Conservation (phyloP, 108 stramenopile species). For the Nannochloropsis oceanica region DNA sequence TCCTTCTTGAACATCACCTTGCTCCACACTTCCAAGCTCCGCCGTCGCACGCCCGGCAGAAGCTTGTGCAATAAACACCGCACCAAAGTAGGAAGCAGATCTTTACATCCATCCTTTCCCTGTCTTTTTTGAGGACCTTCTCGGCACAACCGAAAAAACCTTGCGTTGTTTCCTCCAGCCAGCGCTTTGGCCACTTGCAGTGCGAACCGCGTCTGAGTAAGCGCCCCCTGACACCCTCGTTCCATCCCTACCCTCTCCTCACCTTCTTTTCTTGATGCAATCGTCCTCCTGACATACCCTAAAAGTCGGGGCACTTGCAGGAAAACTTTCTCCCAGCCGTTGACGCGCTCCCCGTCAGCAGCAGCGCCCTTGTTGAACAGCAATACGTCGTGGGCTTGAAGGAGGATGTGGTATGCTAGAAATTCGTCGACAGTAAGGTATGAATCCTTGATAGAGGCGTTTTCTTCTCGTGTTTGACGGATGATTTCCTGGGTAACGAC, state of each 20-base stretch:
- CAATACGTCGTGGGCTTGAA: neutral
- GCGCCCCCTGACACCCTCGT: neutral
- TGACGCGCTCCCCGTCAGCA: neutral
- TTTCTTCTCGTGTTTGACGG: no score
- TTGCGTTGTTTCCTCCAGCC: neutral
- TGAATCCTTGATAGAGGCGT: no score
- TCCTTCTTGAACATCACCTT: neutral
- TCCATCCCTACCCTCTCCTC: no score
- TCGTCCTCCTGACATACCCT: no score
- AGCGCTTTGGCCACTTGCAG: neutral
- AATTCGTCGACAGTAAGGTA: neutral
- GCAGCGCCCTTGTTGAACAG: no score
- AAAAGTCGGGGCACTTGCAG: neutral
- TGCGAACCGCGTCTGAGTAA: neutral
- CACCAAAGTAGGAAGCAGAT: neutral
- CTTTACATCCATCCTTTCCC: neutral
- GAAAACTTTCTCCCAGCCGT: neutral
- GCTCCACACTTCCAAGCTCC: neutral
- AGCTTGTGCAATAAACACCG: neutral
- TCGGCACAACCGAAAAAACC: neutral
- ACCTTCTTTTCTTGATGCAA: no score
- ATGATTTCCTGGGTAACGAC: no score
- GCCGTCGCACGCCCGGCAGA: neutral
- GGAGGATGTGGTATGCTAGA: neutral
- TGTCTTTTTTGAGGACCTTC: neutral